Conservation (phyloP, 257 asterid species). For the Ophiorrhiza pumila region DNA sequence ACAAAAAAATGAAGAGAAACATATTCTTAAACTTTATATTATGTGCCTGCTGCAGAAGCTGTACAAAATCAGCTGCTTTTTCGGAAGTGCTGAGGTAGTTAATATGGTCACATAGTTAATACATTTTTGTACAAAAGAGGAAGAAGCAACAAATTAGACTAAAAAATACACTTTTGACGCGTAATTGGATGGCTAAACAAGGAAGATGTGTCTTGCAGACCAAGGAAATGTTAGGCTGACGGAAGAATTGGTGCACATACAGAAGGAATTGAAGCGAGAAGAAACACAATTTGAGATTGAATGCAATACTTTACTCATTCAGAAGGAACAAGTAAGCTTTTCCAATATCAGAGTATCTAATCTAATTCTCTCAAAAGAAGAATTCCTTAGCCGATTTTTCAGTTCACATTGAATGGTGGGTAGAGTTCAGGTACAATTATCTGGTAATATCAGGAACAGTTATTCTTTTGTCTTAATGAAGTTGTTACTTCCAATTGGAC, state of each 20-base stretch:
- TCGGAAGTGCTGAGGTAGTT: neutral
- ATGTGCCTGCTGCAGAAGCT: neutral
- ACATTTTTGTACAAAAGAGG: neutral
- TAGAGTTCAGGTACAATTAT: neutral
- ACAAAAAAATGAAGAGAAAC: neutral
- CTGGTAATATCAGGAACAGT: neutral
- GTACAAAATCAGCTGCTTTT: no score
- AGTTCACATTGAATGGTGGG: neutral
- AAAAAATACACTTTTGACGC: neutral
- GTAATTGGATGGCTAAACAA: slow-evolving; percentile 2
- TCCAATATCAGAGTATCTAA: neutral
- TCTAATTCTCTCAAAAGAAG: neutral
- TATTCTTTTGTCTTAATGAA: neutral
- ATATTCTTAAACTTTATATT: neutral
- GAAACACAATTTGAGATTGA: neutral
- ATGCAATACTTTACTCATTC: neutral
- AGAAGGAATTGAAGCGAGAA: slow-evolving; percentile 5
- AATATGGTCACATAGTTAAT: neutral
- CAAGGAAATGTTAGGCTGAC: slow-evolving; percentile 6
- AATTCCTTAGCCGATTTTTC: neutral
- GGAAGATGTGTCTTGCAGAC: slow-evolving; percentile 15
- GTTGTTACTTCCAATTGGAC: neutral
- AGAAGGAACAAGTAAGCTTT: slow-evolving; percentile 12
- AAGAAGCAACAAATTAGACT: slow-evolving; percentile 3
- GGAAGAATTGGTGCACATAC: neutral